Evolutionary conservation across 441 rosid species (phyloP), one percentile per base, ranked within the genome.

Genomic region (Lepidium campestre): DNA sequence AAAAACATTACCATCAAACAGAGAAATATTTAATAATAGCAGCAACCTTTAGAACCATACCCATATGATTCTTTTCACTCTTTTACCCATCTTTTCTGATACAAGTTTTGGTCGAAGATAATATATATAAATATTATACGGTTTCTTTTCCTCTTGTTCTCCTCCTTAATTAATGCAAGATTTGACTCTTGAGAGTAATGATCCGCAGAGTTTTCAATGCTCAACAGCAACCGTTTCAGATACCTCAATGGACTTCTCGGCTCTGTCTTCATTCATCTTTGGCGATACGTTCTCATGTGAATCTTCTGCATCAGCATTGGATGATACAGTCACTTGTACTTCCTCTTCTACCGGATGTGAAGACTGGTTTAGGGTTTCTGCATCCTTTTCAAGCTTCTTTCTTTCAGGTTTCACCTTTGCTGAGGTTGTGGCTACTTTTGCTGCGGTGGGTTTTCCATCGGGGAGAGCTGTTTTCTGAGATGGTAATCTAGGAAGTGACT

Each of bases 401-500:
- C 66, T 81, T 55, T 67, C 83, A 14, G 63, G 79, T 72, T 74
- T 71, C 67, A 77, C 74, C 64, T 81, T 79, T 7, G 61, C 31
- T 19, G 73, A 46, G 46, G 62, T 14, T 42, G 63, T 7, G 3
- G 35, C 48, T 9, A 68, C 18, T 70, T 73, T 66, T 12, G 17
- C 31, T 27, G 77, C 42, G 35, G 67, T 78, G 20, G 48, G 71
- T 31, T 54, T 65, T 52, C 71, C 66, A 62, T 53, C 77, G 7
- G 89, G 68, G 57, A 80, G 82, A 53, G 52, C 78, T 34, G 81
- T 81, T 84, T 78, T 87, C 63, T 89, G 89, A 66, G 98, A 94
- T 72, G 99, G 96, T 80, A 91, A 80, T 82, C 86, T 87, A 37
- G 96, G 94, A 56, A 95, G 95, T 31, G 99, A 95, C 74, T 81